A percentile compares a stretch with the other conserved stretches of the same genome.
Evolutionary conservation across 495 filamentous ascomycete species (phyloP).

Genomic region (Saxophila tyrrhenica): DNA sequence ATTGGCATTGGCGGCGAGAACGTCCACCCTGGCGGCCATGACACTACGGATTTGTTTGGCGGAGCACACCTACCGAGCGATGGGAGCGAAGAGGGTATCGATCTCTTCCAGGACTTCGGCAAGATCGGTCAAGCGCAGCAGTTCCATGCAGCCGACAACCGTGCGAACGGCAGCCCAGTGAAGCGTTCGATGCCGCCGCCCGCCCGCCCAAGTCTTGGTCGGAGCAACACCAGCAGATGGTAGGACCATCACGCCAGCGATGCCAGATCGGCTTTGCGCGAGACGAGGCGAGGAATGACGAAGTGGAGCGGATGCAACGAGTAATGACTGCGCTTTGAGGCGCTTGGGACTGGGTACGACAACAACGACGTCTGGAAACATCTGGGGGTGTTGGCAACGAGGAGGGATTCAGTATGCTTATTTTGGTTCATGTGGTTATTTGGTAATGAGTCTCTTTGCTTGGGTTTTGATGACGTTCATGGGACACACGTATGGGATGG

Average conservation of each 20-base stretch:
- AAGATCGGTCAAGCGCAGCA: conserved; percentile 51
- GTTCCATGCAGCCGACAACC: not conserved
- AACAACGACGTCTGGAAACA: too few relatives aligned
- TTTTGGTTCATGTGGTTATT: not conserved
- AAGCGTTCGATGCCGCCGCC: conserved; percentile 8
- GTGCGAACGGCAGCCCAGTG: conserved; percentile 14
- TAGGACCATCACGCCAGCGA: conserved; percentile 7
- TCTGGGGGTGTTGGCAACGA: not conserved
- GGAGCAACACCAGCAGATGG: conserved; percentile 17
- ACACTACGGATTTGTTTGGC: conserved; percentile 48
- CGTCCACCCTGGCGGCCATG: conserved; percentile 32
- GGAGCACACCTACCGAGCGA: conserved; percentile 43
- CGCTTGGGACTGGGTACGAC: not conserved
- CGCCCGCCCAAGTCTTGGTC: conserved; percentile 3
- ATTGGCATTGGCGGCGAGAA: conserved; percentile 9
- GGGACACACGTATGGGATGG: not conserved
- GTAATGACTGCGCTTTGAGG: not conserved
- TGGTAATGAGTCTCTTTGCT: not conserved
- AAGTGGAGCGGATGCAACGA: not conserved
- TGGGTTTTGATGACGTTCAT: not conserved
- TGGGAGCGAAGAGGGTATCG: conserved; percentile 51
- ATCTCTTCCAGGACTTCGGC: conserved; percentile 81
- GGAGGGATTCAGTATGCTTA: not conserved
- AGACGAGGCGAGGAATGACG: not conserved
- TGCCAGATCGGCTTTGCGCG: not conserved